Evolutionary conservation across 192 early-diverging fungal species (phyloP).

Genomic region (Rhizoclosmatium globosum): DNA sequence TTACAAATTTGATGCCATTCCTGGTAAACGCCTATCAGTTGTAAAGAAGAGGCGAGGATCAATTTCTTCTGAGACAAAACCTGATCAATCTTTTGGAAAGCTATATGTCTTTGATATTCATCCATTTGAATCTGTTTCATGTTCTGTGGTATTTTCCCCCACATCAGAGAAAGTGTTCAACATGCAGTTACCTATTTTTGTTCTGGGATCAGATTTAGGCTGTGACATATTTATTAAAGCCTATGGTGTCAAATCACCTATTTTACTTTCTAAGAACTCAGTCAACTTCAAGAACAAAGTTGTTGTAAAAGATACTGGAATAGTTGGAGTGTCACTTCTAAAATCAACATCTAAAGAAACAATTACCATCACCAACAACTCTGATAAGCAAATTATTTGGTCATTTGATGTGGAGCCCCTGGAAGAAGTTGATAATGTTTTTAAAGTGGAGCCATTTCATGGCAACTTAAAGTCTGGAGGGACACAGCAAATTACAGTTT

Average conservation of each 20-base stretch:
- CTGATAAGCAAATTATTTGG: constrained; percentile 45
- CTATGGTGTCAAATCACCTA: constrained; percentile 49
- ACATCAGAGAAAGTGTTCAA: constrained; percentile 6
- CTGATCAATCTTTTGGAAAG: constrained; percentile 22
- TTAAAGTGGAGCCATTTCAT: constrained; percentile 54
- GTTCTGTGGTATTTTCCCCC: constrained; percentile 40
- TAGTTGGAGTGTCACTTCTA: constrained; percentile 42
- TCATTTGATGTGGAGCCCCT: constrained; percentile 52
- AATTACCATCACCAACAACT: constrained; percentile 46
- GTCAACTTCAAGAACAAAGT: constrained; percentile 60
- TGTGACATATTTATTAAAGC: constrained; percentile 32
- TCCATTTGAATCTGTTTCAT: constrained; percentile 35
- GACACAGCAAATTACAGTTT: constrained; percentile 39
- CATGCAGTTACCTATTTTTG: constrained; percentile 41
- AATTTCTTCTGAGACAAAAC: background rate
- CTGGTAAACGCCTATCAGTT: background rate
- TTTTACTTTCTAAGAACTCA: constrained; percentile 37
- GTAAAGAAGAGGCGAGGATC: background rate
- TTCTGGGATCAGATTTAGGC: constrained; percentile 31
- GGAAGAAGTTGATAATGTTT: constrained; percentile 50
- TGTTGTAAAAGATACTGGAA: constrained; percentile 44
- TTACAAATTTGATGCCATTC: constrained; percentile 13
- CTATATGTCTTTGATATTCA: constrained; percentile 50
- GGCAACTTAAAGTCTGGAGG: constrained; percentile 41
- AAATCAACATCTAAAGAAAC: constrained; percentile 48